These are phyloP conservation scores for Populus tremula DNA, from an alignment of 345 rosid species.

Conservation along the genomic window DNA sequence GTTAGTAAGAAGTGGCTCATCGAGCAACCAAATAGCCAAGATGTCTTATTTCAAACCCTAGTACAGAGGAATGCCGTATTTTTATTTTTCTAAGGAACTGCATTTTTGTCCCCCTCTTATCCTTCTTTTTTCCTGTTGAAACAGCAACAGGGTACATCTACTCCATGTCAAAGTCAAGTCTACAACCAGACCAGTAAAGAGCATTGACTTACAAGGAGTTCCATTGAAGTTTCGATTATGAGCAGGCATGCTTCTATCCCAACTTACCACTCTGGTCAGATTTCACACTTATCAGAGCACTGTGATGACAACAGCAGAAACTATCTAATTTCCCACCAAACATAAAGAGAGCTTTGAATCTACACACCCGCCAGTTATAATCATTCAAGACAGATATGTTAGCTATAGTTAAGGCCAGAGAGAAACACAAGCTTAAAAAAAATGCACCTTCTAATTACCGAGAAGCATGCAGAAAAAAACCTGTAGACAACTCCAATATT, in stretches of 20 bases:
- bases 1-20: no score
- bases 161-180: background rate
- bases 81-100: background rate
- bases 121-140: background rate
- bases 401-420: background rate
- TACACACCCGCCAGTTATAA: no score
- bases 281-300: background rate
- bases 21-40: no score
- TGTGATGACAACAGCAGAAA: background rate
- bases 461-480: slow-evolving; percentile 29
- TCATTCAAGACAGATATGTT: no score
- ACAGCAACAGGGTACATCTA: background rate
- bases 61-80: no score
- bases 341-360: no score
- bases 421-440: background rate
- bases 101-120: background rate
- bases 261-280: background rate
- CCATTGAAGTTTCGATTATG: no score
- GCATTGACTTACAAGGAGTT: background rate
- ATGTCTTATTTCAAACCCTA: no score
- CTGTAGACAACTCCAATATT: slow-evolving; percentile 97
- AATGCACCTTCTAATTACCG: background rate
- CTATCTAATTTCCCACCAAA: no score
- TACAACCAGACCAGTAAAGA: background rate
- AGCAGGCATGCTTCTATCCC: no score